Percentiles rank a stretch among this genome's conserved stretches.
Conservation (phyloP, 108 stramenopile genomes). For the Cyclotella sp. region DNA sequence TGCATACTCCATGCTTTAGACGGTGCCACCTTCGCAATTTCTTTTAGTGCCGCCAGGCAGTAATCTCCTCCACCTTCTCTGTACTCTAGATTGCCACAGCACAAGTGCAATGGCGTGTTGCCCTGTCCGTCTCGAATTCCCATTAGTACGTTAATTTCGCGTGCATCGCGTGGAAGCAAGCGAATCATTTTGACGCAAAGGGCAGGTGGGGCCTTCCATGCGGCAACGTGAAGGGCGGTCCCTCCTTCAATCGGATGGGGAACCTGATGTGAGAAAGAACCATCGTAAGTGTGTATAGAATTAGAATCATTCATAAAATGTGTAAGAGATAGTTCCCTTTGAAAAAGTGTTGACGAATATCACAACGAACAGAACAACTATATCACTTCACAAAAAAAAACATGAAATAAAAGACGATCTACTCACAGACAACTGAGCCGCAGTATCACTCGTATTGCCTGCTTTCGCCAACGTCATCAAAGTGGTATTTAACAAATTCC, state of each 20-base stretch:
- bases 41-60: constrained; percentile 48
- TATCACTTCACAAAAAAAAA: too few species aligned
- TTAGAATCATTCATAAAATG: not conserved
- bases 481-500: constrained; percentile 2
- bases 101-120: constrained; percentile 65
- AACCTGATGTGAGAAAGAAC: constrained; percentile 2
- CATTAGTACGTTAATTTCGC: constrained; percentile 28
- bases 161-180: constrained; percentile 37
- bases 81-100: constrained; percentile 53
- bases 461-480: not conserved
- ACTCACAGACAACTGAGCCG: constrained; percentile 9
- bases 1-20: constrained; percentile 46
- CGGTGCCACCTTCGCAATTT: constrained; percentile 46
- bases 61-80: constrained; percentile 2
- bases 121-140: constrained; percentile 52
- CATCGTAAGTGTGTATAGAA: not conserved
- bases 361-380: too few species aligned
- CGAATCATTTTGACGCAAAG: constrained; percentile 50
- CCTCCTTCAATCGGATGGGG: constrained; percentile 45
- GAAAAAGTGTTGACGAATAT: too few species aligned
- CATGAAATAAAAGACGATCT: too few species aligned
- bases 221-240: constrained; percentile 50
- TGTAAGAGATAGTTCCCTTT: too few species aligned
- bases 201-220: constrained; percentile 58
- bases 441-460: constrained; percentile 2